phyloP scores from a whole-genome alignment of 2,329 filamentous ascomycete species.

The Colletotrichum somersetense region DNA sequence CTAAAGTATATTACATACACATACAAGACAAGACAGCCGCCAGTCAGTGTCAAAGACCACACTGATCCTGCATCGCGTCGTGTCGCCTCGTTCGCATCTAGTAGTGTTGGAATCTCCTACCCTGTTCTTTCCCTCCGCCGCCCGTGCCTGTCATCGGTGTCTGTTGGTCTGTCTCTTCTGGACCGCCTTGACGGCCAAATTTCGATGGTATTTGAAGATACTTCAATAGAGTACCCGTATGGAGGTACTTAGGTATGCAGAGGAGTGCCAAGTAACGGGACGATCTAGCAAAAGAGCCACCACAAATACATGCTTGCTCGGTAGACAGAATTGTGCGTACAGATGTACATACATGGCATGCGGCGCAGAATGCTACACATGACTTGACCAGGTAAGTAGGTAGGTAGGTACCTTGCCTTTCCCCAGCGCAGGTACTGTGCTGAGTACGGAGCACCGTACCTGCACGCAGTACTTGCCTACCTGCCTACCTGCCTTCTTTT shows the following conservation, averaged over 20 bases:
- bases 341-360: neutral
- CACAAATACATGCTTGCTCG: neutral
- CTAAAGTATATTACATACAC: too few relatives aligned
- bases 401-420: neutral
- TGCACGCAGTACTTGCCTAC: too few relatives aligned
- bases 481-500: neutral
- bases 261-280: neutral
- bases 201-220: neutral
- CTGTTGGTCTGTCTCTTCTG: neutral
- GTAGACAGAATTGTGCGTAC: too few relatives aligned
- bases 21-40: neutral
- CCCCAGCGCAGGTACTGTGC: constrained; percentile 3
- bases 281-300: neutral
- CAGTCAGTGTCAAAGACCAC: constrained; percentile 28
- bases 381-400: neutral
- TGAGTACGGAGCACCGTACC: neutral
- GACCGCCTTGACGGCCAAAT: neutral
- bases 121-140: neutral
- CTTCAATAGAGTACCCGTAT: too few relatives aligned
- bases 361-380: neutral
- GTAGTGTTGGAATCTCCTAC: neutral
- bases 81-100: neutral
- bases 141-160: neutral
- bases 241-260: neutral
- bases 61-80: constrained; percentile 15